Percentiles rank a stretch among this genome's conserved stretches.
Conservation (phyloP, 78 protist genomes). For the Dictyostelium citrinum region DNA sequence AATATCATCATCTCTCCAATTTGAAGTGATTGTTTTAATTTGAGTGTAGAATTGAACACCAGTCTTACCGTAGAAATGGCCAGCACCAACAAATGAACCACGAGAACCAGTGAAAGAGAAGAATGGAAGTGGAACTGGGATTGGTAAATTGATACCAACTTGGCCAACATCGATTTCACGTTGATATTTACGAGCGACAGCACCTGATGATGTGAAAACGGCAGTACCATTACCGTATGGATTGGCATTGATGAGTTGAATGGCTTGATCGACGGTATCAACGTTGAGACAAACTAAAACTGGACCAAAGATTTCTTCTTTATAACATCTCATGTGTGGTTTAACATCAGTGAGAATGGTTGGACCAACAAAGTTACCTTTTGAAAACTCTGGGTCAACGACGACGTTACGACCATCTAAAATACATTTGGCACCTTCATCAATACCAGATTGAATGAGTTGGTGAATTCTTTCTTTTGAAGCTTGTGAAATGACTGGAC, state of each 20-base stretch:
- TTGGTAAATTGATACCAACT: slow-evolving; percentile 97
- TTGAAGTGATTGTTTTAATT: slow-evolving; percentile 93
- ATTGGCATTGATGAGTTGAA: slow-evolving; percentile 94
- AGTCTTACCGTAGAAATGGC: slow-evolving; percentile 94
- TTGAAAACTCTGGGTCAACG: slow-evolving; percentile 79
- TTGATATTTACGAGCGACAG: slow-evolving; percentile 95
- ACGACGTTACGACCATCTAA: slow-evolving; percentile 93
- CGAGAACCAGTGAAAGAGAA: slow-evolving; percentile 97
- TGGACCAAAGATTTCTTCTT: slow-evolving; percentile 98
- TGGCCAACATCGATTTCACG: slow-evolving; percentile 92
- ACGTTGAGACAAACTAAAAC: slow-evolving; percentile 85
- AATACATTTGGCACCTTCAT: slow-evolving; percentile 90
- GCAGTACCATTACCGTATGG: slow-evolving; percentile 99
- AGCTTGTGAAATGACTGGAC: slow-evolving; percentile 94
- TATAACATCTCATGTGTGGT: slow-evolving; percentile 87
- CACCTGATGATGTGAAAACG: slow-evolving; percentile 96
- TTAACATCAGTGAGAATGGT: slow-evolving; percentile 91
- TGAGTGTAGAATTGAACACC: slow-evolving; percentile 94
- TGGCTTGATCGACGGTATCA: slow-evolving; percentile 97
- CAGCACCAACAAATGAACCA: slow-evolving; percentile 91
- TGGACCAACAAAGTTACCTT: slow-evolving; percentile 97
- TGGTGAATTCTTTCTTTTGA: slow-evolving; percentile 84
- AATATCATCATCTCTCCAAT: slow-evolving; percentile 88
- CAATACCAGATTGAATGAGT: slow-evolving; percentile 79
- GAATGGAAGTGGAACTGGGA: slow-evolving; percentile 98